Base-by-base conservation (phyloP, 805 yeast species). In the Komagataella mondaviorum region DNA sequence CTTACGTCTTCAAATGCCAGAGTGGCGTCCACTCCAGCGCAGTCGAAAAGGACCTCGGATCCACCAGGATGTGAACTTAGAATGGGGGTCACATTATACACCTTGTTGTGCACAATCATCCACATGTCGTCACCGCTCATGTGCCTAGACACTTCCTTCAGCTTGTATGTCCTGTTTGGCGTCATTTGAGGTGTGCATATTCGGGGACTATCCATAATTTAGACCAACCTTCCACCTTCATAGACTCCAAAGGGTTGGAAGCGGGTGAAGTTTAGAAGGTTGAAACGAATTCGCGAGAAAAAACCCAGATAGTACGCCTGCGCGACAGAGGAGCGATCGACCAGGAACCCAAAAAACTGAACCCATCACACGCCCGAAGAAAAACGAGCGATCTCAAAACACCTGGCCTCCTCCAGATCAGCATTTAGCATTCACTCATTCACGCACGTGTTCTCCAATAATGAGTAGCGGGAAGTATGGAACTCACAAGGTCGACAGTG, bases 1-100 rank as follows among this genome's bases (percentile, higher is more conserved):
- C 70, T 69, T 18, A 71, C 71, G 60, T 91, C 97, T 44, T 78
- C 81, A 57, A 81, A 81, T 22, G 81, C 77, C 49, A 64, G 69
- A 12, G 87, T 80, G 51, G 89, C 90, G 64, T 88, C 96, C 54
- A 76, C 75, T 47, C 96, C 96, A 36, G 85, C 95, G 62, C 80
- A 76, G 58, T 87, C 95, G 49, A 78, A 67, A 52, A 88, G 71
- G 36, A 87, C 85, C 63, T 87, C 96, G 52, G 82, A 84, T 52
- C 96, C 96, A 63, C 96, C 96, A 48, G 93, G 91, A 66, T 85
- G 93, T 51, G 72, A 73, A 48, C 69, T 75, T 14, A 80, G 62
- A 54, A 85, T 73, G 46, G 62, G 55, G 17, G 87, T 75, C 44
- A 80, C 72, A 61, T 85, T 75, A 64, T 83, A 85, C 22, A 85